Evolutionary conservation across 108 stramenopile species (phyloP).

Genomic region (Cyclotella kingstonii): DNA sequence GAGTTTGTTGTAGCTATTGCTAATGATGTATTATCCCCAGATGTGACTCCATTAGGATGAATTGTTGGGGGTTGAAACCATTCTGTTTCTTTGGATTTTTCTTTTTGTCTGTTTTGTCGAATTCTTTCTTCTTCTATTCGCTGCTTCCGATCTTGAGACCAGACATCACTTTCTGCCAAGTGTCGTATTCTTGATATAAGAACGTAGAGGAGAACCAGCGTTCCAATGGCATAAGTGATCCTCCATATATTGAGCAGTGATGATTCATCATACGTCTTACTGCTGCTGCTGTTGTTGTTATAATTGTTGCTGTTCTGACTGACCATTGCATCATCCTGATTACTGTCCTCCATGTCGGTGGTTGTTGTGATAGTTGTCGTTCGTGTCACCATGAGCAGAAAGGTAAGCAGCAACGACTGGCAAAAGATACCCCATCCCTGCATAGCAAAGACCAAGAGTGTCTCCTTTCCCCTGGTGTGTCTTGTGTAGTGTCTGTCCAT

Average conservation of each 20-base stretch:
- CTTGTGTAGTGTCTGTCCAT: too few species aligned
- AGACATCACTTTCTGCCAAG: slow-evolving; percentile 59
- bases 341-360: too few species aligned
- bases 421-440: slow-evolving; percentile 75
- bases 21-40: too few species aligned
- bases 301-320: not conserved
- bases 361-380: not conserved
- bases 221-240: slow-evolving; percentile 52
- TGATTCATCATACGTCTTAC: slow-evolving; percentile 1
- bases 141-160: slow-evolving; percentile 30
- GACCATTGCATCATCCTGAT: slow-evolving; percentile 4
- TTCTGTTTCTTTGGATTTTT: not conserved
- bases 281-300: slow-evolving; percentile 9
- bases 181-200: slow-evolving; percentile 43
- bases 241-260: slow-evolving; percentile 57
- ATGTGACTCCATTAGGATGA: too few species aligned
- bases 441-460: slow-evolving; percentile 69
- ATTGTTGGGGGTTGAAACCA: not conserved
- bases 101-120: not conserved
- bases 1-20: too few species aligned
- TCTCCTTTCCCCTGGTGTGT: slow-evolving; percentile 49
- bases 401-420: slow-evolving; percentile 51
- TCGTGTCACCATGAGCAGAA: slow-evolving; percentile 40
- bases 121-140: slow-evolving; percentile 2
- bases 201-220: slow-evolving; percentile 50